A percentile compares a stretch with the other conserved stretches of the same genome.
Evolutionary conservation across 164 flowering plant genomes (phyloP).

Genomic region (Tetrastigma voinierianum): DNA sequence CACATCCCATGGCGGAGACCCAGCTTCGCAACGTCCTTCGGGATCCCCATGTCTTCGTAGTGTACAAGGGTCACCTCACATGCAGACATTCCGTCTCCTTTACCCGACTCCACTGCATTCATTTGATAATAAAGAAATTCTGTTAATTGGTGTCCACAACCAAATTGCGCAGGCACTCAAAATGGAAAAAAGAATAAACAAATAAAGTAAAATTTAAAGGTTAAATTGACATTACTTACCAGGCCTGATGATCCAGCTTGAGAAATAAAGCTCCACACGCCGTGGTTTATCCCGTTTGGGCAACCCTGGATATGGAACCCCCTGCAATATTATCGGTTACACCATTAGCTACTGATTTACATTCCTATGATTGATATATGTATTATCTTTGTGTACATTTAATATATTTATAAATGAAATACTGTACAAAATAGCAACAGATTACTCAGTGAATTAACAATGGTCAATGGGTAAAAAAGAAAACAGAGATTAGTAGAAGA

Average conservation of each 20-base stretch:
- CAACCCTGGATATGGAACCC: conserved; percentile 65
- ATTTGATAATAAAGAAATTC: neutral
- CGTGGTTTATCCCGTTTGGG: conserved; percentile 89
- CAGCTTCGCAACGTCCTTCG: conserved; percentile 88
- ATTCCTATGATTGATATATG: too few relatives aligned
- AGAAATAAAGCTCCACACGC: conserved; percentile 88
- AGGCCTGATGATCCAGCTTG: conserved; percentile 89
- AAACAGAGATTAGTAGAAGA: too few relatives aligned
- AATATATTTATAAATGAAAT: too few relatives aligned
- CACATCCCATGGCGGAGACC: conserved; percentile 99
- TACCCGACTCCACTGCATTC: conserved; percentile 76
- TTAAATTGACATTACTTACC: conserved; percentile 37
- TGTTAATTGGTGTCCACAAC: neutral
- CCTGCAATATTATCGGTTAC: conserved; percentile 37
- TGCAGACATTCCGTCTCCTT: conserved; percentile 83
- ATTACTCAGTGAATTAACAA: too few relatives aligned
- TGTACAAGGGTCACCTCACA: conserved; percentile 89
- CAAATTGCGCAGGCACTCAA: neutral
- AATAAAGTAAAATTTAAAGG: neutral
- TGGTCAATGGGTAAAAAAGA: too few relatives aligned
- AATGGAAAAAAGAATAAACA: too few relatives aligned
- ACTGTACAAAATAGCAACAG: too few relatives aligned
- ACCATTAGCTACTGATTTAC: neutral
- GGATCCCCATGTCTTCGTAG: conserved; percentile 97
- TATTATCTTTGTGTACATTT: too few relatives aligned